These are phyloP conservation scores for Epichloe sp. DNA, from an alignment of 2,329 filamentous ascomycete species.

Conservation along the genomic window DNA sequence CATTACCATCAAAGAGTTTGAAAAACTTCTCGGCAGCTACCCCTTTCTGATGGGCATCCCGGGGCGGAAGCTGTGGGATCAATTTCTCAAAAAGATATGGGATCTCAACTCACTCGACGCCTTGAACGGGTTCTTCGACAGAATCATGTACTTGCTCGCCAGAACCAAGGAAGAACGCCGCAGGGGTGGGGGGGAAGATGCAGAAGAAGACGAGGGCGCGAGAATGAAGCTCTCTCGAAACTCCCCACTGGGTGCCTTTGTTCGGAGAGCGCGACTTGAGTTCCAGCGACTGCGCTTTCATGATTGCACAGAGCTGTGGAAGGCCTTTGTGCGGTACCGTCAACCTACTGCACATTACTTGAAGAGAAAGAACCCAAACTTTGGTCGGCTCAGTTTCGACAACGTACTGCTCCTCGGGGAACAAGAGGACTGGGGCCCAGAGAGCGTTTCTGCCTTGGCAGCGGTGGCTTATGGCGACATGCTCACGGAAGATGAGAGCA, in stretches of 20 bases:
- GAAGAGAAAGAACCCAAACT: slow-evolving; percentile 46
- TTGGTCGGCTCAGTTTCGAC: slow-evolving; percentile 45
- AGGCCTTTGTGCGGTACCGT: slow-evolving; percentile 67
- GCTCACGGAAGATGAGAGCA: slow-evolving; percentile 28
- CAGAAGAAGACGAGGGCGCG: slow-evolving; percentile 26
- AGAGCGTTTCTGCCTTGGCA: slow-evolving; percentile 31
- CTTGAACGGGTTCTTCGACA: slow-evolving; percentile 63
- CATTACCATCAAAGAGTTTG: slow-evolving; percentile 44
- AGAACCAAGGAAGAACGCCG: slow-evolving; percentile 50
- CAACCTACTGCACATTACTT: slow-evolving; percentile 57
- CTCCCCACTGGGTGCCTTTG: slow-evolving; percentile 70
- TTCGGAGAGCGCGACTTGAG: slow-evolving; percentile 65
- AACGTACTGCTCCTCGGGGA: slow-evolving; percentile 38
- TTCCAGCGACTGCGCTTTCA: slow-evolving; percentile 70
- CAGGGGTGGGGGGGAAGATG: slow-evolving; percentile 30
- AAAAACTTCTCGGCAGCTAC: slow-evolving; percentile 40
- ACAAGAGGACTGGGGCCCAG: slow-evolving; percentile 33
- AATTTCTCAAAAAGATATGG: slow-evolving; percentile 77
- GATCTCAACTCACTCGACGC: slow-evolving; percentile 68
- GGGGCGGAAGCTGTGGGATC: slow-evolving; percentile 75
- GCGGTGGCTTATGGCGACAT: slow-evolving; percentile 40
- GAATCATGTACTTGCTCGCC: slow-evolving; percentile 42
- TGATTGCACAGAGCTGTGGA: slow-evolving; percentile 69
- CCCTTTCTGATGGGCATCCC: slow-evolving; percentile 46
- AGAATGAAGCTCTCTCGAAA: slow-evolving; percentile 53